phyloP scores from a whole-genome alignment of 768 basidiomycete genomes.

The Zangia roseola region DNA sequence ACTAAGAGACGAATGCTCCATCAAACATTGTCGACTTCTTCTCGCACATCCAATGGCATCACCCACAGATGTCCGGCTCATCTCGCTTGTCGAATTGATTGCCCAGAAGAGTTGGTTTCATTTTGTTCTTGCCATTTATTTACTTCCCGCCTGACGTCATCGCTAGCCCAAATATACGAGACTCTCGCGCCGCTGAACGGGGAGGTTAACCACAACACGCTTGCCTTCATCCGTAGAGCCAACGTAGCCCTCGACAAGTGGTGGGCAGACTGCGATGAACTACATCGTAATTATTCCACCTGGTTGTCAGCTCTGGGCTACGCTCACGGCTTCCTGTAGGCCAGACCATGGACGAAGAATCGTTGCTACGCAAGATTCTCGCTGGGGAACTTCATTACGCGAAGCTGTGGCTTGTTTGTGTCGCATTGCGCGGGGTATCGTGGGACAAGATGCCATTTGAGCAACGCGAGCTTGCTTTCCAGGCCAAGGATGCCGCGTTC shows the following conservation, averaged over 20 bases:
- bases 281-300: constrained; percentile 57
- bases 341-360: constrained; percentile 80
- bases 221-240: constrained; percentile 85
- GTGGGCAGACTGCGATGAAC: constrained; percentile 85
- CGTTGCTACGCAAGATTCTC: constrained; percentile 82
- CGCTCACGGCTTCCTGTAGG: constrained; percentile 39
- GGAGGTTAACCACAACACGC: constrained; percentile 79
- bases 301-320: neutral
- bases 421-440: constrained; percentile 84
- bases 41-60: constrained; percentile 85
- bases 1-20: constrained; percentile 84
- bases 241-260: constrained; percentile 86
- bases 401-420: constrained; percentile 92
- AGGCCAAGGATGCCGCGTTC: constrained; percentile 90
- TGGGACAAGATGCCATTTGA: constrained; percentile 98
- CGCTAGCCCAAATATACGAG: constrained; percentile 87
- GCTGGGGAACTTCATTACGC: constrained; percentile 89
- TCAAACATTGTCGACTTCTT: constrained; percentile 79
- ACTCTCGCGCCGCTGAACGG: constrained; percentile 84
- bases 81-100: constrained; percentile 87
- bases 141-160: constrained; percentile 5
- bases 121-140: neutral
- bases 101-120: constrained; percentile 76
- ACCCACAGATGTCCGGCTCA: constrained; percentile 83
- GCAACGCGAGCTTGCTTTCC: constrained; percentile 91